phyloP scores from a whole-genome alignment of 2,329 filamentous ascomycete genomes.

The Juglanconis juglandina region DNA sequence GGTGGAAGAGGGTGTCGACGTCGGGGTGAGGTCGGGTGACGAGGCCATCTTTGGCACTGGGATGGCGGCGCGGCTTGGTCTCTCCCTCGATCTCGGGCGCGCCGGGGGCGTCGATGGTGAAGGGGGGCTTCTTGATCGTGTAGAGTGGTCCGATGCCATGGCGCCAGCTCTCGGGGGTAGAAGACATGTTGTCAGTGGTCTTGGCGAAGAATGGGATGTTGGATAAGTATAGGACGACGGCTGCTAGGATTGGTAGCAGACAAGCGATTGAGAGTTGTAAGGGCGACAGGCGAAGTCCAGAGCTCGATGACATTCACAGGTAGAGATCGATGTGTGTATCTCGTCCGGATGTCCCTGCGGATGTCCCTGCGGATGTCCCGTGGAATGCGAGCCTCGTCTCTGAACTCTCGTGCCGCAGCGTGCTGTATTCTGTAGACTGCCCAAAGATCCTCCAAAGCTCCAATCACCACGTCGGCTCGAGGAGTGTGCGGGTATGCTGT shows the following conservation, averaged over 20 bases:
- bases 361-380: neutral
- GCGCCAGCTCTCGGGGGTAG: slow-evolving; percentile 21
- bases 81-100: slow-evolving; percentile 70
- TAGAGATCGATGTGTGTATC: neutral
- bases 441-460: too few relatives aligned
- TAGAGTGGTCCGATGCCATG: slow-evolving; percentile 47
- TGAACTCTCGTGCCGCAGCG: too few relatives aligned
- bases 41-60: slow-evolving; percentile 67
- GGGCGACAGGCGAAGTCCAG: neutral
- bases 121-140: slow-evolving; percentile 67
- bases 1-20: slow-evolving; percentile 74
- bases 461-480: too few relatives aligned
- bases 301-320: neutral
- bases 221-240: neutral
- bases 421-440: too few relatives aligned
- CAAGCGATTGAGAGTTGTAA: slow-evolving; percentile 2
- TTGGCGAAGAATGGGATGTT: neutral
- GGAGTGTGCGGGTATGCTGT: too few relatives aligned
- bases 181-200: slow-evolving; percentile 26
- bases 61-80: slow-evolving; percentile 77
- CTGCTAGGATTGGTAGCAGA: slow-evolving; percentile 5
- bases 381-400: too few relatives aligned
- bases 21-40: slow-evolving; percentile 63
- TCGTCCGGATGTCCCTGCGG: neutral
- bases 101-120: slow-evolving; percentile 69